These are phyloP conservation scores for Plectranthus barbatus DNA, from an alignment of 257 asterid genomes.

Conservation along the genomic window DNA sequence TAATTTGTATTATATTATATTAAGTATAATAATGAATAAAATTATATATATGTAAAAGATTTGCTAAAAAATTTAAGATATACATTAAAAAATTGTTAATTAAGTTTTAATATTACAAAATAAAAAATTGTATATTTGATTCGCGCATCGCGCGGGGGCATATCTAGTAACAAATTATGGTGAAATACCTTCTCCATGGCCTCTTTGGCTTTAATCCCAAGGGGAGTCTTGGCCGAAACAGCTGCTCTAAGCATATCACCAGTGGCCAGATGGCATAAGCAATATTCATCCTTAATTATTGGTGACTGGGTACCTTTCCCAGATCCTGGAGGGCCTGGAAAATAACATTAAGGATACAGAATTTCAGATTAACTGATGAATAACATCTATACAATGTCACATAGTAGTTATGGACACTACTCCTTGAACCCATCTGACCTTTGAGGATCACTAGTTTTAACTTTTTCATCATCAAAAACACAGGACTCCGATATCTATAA, in stretches of 20 bases:
- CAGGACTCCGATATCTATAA: neutral
- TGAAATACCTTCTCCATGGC: constrained; percentile 76
- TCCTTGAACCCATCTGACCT: too few relatives aligned
- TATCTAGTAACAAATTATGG: neutral
- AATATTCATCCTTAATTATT: constrained; percentile 74
- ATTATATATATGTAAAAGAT: too few relatives aligned
- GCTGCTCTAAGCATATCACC: constrained; percentile 99
- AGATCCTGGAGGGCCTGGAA: constrained; percentile 90
- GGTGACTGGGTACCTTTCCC: constrained; percentile 98
- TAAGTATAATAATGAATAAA: too few relatives aligned
- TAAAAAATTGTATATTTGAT: too few relatives aligned
- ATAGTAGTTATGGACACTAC: too few relatives aligned
- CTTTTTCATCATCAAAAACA: neutral
- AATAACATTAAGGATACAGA: constrained; percentile 2
- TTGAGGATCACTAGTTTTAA: neutral
- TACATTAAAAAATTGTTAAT: too few relatives aligned
- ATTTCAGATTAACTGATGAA: constrained; percentile 8
- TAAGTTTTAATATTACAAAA: too few relatives aligned
- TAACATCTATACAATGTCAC: neutral
- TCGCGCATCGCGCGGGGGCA: too few relatives aligned
- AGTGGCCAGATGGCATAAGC: constrained; percentile 95
- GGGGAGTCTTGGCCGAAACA: constrained; percentile 89
- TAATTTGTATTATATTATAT: too few relatives aligned
- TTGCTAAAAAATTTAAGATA: too few relatives aligned
- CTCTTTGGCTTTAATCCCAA: constrained; percentile 86